Conservation (phyloP, 2,329 filamentous ascomycete species). For the Mycocentrospora acerina region DNA sequence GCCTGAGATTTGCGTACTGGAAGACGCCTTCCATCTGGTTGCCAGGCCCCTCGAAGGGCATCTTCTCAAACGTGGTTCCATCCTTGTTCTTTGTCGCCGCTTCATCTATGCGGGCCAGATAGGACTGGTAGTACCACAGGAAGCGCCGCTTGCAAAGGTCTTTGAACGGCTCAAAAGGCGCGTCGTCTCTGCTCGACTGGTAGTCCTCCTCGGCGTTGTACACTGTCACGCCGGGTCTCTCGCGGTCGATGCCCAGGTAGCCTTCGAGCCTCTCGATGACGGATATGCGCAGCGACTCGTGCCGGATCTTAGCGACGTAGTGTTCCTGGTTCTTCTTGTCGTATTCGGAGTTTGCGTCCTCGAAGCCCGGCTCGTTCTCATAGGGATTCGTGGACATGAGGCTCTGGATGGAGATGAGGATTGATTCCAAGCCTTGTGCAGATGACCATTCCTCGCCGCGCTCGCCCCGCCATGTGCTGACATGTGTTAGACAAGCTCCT, state of each 20-base stretch:
- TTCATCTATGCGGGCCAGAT: conserved; percentile 69
- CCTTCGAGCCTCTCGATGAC: conserved; percentile 84
- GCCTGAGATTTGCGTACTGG: conserved; percentile 73
- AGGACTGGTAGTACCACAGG: conserved; percentile 93
- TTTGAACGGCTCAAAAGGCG: conserved; percentile 80
- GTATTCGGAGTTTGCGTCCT: conserved; percentile 65
- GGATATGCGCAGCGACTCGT: conserved; percentile 84
- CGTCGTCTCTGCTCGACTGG: conserved; percentile 51
- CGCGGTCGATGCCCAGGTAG: conserved; percentile 64
- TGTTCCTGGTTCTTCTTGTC: conserved; percentile 74
- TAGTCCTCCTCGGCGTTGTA: conserved; percentile 55
- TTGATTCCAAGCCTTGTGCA: conserved; percentile 91
- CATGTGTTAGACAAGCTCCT: conserved; percentile 11
- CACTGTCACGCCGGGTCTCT: conserved; percentile 42
- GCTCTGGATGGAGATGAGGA: conserved; percentile 93
- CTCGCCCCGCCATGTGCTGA: conserved; percentile 88
- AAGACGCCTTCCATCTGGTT: conserved; percentile 89
- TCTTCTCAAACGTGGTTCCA: conserved; percentile 67
- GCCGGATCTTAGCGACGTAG: conserved; percentile 86
- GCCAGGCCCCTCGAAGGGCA: conserved; percentile 79
- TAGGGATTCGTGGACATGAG: conserved; percentile 93
- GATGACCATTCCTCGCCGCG: conserved; percentile 94
- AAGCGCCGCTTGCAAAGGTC: conserved; percentile 90
- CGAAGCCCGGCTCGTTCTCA: conserved; percentile 93
- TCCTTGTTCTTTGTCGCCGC: conserved; percentile 64